A percentile compares a stretch with the other conserved stretches of the same genome.
These are phyloP conservation scores for Purpureocillium lavendulum DNA, from an alignment of 2,329 filamentous ascomycete species.

Conservation along the genomic window DNA sequence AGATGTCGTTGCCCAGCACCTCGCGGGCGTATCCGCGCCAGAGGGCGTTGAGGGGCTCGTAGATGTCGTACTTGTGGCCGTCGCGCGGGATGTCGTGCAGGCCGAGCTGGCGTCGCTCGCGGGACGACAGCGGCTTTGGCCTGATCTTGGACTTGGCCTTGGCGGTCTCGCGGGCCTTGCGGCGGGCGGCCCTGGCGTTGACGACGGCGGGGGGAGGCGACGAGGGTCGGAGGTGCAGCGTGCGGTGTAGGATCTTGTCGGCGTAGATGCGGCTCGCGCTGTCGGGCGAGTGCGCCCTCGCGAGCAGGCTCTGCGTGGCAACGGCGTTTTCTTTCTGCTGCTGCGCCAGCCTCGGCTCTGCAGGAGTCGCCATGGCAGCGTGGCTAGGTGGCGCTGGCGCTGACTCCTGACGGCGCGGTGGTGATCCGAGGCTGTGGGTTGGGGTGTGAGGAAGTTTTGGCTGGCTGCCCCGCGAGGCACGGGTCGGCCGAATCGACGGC, in stretches of 20 bases:
- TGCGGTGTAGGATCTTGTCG: slow-evolving; percentile 76
- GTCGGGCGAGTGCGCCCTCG: slow-evolving; percentile 70
- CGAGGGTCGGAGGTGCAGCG: slow-evolving; percentile 69
- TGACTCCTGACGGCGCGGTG: too few relatives aligned
- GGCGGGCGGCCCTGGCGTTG: slow-evolving; percentile 49
- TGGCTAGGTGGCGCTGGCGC: neutral
- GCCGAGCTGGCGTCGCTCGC: slow-evolving; percentile 63
- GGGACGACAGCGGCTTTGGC: slow-evolving; percentile 67
- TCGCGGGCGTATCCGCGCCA: slow-evolving; percentile 85
- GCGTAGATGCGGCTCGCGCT: slow-evolving; percentile 63
- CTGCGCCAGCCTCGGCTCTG: neutral
- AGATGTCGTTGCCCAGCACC: slow-evolving; percentile 56
- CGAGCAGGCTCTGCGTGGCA: slow-evolving; percentile 57
- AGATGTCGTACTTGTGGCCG: slow-evolving; percentile 59
- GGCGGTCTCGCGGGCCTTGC: slow-evolving; percentile 36
- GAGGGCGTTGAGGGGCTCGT: slow-evolving; percentile 65
- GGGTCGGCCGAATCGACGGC: too few relatives aligned
- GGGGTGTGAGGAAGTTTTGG: too few relatives aligned
- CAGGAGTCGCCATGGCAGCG: slow-evolving; percentile 22
- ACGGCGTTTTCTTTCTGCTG: slow-evolving; percentile 15
- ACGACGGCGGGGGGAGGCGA: slow-evolving; percentile 51
- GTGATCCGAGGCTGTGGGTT: neutral
- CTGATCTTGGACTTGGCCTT: slow-evolving; percentile 40
- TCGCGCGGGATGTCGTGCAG: slow-evolving; percentile 67
- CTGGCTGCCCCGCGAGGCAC: too few relatives aligned